Evolutionary conservation across 176 grass and related monocot genomes (phyloP).

Genomic region (Cenchrus fungigraminus): DNA sequence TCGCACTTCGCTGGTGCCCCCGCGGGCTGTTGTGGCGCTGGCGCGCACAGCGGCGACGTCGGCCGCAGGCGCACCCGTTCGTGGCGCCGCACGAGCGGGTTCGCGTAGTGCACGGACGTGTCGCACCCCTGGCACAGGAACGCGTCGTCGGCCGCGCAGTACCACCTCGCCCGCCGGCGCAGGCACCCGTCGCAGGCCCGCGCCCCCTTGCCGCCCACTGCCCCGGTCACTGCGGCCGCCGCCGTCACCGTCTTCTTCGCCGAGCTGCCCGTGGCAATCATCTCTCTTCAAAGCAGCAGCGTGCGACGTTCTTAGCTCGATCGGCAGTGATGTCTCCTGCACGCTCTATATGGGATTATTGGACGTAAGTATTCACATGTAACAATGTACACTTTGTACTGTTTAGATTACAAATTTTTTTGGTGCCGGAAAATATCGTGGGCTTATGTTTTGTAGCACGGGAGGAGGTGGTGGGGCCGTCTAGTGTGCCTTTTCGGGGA

Average conservation of each 20-base stretch:
- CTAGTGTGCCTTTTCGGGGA: background rate
- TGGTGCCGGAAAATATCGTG: slow-evolving; percentile 49
- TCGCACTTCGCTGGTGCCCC: background rate
- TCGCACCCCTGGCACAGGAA: slow-evolving; percentile 95
- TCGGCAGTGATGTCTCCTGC: background rate
- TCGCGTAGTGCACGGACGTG: slow-evolving; percentile 84
- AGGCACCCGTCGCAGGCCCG: slow-evolving; percentile 86
- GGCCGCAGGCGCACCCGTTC: slow-evolving; percentile 65
- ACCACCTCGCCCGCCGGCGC: slow-evolving; percentile 79
- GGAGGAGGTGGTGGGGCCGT: background rate
- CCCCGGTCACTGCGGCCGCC: slow-evolving; percentile 33
- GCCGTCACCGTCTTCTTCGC: slow-evolving; percentile 24
- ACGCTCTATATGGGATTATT: background rate
- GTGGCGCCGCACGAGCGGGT: slow-evolving; percentile 78
- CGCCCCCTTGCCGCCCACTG: slow-evolving; percentile 63
- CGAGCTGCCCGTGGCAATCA: slow-evolving; percentile 51
- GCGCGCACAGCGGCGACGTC: background rate
- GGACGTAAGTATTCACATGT: slow-evolving; percentile 16
- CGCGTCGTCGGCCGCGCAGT: slow-evolving; percentile 86
- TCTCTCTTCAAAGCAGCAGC: background rate
- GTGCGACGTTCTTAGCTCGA: slow-evolving; percentile 17
- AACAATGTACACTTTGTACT: background rate
- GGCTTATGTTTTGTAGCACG: slow-evolving; percentile 34
- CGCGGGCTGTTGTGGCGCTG: background rate
- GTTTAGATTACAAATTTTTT: background rate